Conservation (phyloP, 139 green algal species). For the Chlorella sorokiniana region DNA sequence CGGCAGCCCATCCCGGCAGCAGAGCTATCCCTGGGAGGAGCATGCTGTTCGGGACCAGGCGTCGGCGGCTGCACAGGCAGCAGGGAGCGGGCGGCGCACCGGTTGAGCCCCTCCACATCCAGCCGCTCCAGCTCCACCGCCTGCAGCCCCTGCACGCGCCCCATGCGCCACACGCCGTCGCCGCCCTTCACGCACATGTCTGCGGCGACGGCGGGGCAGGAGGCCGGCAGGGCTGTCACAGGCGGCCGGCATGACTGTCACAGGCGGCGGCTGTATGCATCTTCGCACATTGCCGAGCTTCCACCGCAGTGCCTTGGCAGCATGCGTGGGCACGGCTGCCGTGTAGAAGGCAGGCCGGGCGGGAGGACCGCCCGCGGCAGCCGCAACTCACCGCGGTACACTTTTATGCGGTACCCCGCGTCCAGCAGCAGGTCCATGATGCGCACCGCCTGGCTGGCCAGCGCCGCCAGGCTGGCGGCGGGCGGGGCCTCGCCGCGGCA, state of each 20-base stretch:
- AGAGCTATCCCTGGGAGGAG: not conserved
- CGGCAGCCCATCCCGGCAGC: not conserved
- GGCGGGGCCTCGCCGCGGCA: not conserved
- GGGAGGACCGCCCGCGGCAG: not conserved
- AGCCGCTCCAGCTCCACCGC: not conserved
- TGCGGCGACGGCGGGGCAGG: not conserved
- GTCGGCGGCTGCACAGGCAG: not conserved
- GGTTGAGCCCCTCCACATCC: conserved; percentile 7
- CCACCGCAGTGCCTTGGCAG: no score
- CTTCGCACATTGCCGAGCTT: no score
- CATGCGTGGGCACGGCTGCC: not conserved
- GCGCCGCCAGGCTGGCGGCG: no score
- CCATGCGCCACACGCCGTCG: conserved; percentile 30
- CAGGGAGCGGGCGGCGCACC: not conserved
- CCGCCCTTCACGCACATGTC: conserved; percentile 9
- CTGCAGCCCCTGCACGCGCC: conserved; percentile 3
- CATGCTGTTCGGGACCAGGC: not conserved
- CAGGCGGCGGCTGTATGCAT: no score
- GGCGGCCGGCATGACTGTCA: not conserved
- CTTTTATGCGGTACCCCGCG: not conserved
- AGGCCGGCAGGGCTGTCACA: not conserved
- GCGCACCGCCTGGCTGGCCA: not conserved
- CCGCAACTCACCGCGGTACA: conserved; percentile 5
- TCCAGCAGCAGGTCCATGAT: conserved; percentile 14
- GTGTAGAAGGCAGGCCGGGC: not conserved